Evolutionary conservation across 73 alveolate genomes (phyloP).

Genomic region (Halteria grandinella): DNA sequence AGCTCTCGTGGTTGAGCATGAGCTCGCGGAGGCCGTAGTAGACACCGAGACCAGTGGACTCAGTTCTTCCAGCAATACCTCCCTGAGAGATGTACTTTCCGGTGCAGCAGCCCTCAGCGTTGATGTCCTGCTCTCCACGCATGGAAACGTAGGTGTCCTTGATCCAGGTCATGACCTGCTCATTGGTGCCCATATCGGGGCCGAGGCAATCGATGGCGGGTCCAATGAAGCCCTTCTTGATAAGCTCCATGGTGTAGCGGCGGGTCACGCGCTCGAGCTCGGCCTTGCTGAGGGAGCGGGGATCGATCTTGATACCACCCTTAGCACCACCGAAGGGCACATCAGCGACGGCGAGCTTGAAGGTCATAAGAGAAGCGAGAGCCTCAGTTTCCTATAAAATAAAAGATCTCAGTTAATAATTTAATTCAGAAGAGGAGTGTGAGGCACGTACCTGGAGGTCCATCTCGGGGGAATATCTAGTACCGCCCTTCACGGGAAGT

Average conservation of each 20-base stretch:
- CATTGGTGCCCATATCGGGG: slow-evolving; percentile 92
- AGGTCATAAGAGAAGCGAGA: slow-evolving; percentile 76
- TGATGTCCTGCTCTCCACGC: slow-evolving; percentile 74
- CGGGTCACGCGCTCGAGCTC: slow-evolving; percentile 83
- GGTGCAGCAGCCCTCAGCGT: slow-evolving; percentile 83
- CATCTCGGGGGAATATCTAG: slow-evolving; percentile 72
- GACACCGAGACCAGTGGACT: slow-evolving; percentile 90
- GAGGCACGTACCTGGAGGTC: slow-evolving; percentile 47
- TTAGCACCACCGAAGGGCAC: slow-evolving; percentile 89
- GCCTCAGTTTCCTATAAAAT: slow-evolving; percentile 71
- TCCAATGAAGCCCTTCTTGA: slow-evolving; percentile 81
- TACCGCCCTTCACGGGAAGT: slow-evolving; percentile 86
- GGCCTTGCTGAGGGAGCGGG: slow-evolving; percentile 60
- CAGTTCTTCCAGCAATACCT: slow-evolving; percentile 91
- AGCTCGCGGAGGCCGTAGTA: slow-evolving; percentile 84
- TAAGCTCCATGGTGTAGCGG: slow-evolving; percentile 82
- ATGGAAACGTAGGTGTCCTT: slow-evolving; percentile 79
- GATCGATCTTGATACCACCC: slow-evolving; percentile 84
- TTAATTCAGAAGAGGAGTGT: neutral
- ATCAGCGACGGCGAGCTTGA: slow-evolving; percentile 71
- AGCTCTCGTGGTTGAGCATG: slow-evolving; percentile 65
- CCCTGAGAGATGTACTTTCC: slow-evolving; percentile 84
- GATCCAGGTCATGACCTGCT: slow-evolving; percentile 89
- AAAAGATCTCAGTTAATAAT: neutral
- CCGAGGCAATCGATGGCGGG: slow-evolving; percentile 86